Base-by-base conservation (phyloP, 805 yeast genomes). In the Candida hungchunana region DNA sequence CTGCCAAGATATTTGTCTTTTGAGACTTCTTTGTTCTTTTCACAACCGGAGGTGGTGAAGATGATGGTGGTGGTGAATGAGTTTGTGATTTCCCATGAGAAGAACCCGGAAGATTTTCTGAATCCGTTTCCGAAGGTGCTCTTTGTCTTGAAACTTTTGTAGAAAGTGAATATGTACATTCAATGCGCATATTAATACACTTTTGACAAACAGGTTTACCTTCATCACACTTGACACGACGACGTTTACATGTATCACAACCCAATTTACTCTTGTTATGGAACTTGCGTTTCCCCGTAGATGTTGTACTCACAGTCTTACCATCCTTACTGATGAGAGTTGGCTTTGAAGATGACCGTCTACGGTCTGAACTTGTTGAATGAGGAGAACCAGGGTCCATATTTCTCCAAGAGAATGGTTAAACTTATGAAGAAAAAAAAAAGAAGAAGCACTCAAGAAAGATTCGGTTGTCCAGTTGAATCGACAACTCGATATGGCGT, bases 201-300 rank as follows among this genome's bases (percentile, higher is more conserved):
- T 87, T 87, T 16, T 65, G 64, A 58, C 97, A 89, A 7, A 66
- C 56, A 1, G 97, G 97, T 42, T 78, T 82, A 1, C 66, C 64
- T 58, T 90, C 97, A 56, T 89, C 97, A 66, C 97, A 89, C 56
- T 89, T 89, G 26, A 90, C 96, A 34, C 97, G 67, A 50, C 97
- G 73, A 45, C 76, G 73, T 55, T 89, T 89, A 62, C 97, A 89
- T 3, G 94, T 84, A 26, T 79, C 73, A 62, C 97, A 89, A 0
- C 97, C 97, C 38, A 77, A 75, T 39, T 95, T 74, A 23, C 95
- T 83, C 60, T 90, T 90, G 41, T 79, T 83, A 56, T 90, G 97
- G 52, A 82, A 90, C 52, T 85, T 82, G 29, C 97, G 71, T 60
- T 87, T 89, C 6, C 83, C 86, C 0, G 79, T 74, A 0, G 82